These are phyloP conservation scores for Eutrema salsugineum DNA, from an alignment of 441 rosid species.

Conservation along the genomic window DNA sequence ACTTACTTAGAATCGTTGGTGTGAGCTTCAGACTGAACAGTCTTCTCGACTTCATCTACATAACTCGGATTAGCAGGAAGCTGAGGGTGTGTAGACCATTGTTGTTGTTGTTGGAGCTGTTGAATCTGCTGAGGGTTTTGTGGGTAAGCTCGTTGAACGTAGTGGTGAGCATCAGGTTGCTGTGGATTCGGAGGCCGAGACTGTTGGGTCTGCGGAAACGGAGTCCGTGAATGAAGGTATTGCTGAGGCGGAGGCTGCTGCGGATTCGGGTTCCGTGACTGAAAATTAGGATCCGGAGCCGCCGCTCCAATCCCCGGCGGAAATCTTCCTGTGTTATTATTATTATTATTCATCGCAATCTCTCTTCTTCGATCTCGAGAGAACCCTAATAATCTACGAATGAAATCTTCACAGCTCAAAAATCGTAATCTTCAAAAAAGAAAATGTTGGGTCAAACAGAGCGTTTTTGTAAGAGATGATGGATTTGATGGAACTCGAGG, in stretches of 20 bases:
- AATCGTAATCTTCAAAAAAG: background rate
- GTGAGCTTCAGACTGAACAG: conserved; percentile 74
- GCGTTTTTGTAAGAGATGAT: background rate
- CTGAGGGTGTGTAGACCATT: conserved; percentile 66
- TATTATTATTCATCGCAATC: conserved; percentile 51
- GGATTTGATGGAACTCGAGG: background rate
- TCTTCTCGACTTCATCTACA: conserved; percentile 82
- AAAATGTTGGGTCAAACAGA: background rate
- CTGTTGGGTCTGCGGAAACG: conserved; percentile 34
- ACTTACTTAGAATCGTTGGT: conserved; percentile 64
- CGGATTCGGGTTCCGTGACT: conserved; percentile 51
- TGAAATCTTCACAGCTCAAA: conserved; percentile 1
- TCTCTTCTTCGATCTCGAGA: conserved; percentile 16
- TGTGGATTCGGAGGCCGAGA: background rate
- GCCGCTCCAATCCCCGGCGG: conserved; percentile 81
- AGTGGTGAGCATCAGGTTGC: conserved; percentile 3
- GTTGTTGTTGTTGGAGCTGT: conserved; percentile 44
- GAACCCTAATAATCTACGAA: conserved; percentile 27
- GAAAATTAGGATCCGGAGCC: conserved; percentile 61
- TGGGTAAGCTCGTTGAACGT: conserved; percentile 13
- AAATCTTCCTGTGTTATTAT: conserved; percentile 60
- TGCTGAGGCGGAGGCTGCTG: conserved; percentile 75
- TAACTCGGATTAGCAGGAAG: conserved; percentile 41
- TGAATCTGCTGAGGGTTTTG: conserved; percentile 15
- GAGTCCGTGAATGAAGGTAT: conserved; percentile 40